Conservation (phyloP, 306 rosid genomes). For the Malus fusca region DNA sequence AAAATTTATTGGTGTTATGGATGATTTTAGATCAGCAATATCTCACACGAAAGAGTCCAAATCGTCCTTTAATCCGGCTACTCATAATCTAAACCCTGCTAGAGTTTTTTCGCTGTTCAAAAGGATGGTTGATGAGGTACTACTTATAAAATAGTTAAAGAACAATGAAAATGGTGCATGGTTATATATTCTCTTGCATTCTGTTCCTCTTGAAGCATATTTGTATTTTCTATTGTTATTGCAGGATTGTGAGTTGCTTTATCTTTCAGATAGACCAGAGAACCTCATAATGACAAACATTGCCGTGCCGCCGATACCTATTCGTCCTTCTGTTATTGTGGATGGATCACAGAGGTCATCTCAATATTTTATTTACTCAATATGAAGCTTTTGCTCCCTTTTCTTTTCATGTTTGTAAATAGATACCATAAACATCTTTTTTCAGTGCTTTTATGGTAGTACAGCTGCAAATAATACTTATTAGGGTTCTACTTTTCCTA, state of each 20-base stretch:
- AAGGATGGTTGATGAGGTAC: slow-evolving; percentile 69
- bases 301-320: slow-evolving; percentile 76
- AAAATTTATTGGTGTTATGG: slow-evolving; percentile 38
- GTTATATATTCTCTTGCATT: slow-evolving; percentile 10
- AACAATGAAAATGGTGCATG: not conserved
- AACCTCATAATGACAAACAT: slow-evolving; percentile 55
- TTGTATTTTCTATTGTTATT: slow-evolving; percentile 15
- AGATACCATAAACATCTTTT: not conserved
- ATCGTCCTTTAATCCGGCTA: slow-evolving; percentile 19
- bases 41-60: slow-evolving; percentile 45
- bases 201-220: slow-evolving; percentile 15
- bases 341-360: slow-evolving; percentile 70
- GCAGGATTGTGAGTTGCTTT: slow-evolving; percentile 83
- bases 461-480: slow-evolving; percentile 9
- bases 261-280: slow-evolving; percentile 76
- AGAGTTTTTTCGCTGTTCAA: slow-evolving; percentile 56
- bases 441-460: not conserved
- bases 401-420: not conserved
- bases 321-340: slow-evolving; percentile 88
- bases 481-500: slow-evolving; percentile 15
- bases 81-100: slow-evolving; percentile 45
- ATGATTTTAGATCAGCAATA: slow-evolving; percentile 50
- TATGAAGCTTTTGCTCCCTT: slow-evolving; percentile 1
- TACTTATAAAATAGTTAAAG: not conserved
- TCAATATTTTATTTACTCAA: slow-evolving; percentile 1